Evolutionary conservation across 2,329 filamentous ascomycete species (phyloP).

Genomic region (Phyllosticta paracitricarpa): DNA sequence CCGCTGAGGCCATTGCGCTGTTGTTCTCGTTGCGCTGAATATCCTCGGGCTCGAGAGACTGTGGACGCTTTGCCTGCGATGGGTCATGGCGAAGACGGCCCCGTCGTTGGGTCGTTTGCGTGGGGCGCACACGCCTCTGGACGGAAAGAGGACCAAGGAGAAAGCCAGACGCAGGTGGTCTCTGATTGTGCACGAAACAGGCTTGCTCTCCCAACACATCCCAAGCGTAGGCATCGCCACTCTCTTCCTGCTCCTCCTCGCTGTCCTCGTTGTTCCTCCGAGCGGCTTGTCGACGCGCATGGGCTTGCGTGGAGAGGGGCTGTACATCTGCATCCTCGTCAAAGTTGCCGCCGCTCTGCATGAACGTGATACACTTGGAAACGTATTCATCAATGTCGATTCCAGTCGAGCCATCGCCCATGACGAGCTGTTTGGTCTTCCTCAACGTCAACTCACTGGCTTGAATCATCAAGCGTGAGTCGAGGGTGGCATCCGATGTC

Average conservation of each 20-base stretch:
- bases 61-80: slow-evolving; percentile 5
- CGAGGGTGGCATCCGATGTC: slow-evolving; percentile 81
- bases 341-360: slow-evolving; percentile 53
- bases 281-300: slow-evolving; percentile 35
- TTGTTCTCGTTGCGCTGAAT: slow-evolving; percentile 66
- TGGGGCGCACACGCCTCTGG: slow-evolving; percentile 68
- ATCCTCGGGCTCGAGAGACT: slow-evolving; percentile 51
- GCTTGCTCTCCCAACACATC: slow-evolving; percentile 68
- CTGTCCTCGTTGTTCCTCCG: slow-evolving; percentile 36
- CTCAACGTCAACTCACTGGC: slow-evolving; percentile 72
- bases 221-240: slow-evolving; percentile 79
- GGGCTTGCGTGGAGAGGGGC: slow-evolving; percentile 40
- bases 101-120: slow-evolving; percentile 53
- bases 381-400: slow-evolving; percentile 88
- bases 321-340: slow-evolving; percentile 39
- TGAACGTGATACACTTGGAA: slow-evolving; percentile 79
- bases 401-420: slow-evolving; percentile 63
- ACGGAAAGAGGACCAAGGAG: slow-evolving; percentile 81
- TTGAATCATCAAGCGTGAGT: slow-evolving; percentile 74
- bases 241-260: slow-evolving; percentile 53
- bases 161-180: slow-evolving; percentile 72
- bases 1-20: slow-evolving; percentile 69
- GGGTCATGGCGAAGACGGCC: slow-evolving; percentile 46
- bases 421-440: slow-evolving; percentile 62
- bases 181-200: slow-evolving; percentile 59